Evolutionary conservation across 257 asterid genomes (phyloP).

Genomic region (Petrea volubilis): DNA sequence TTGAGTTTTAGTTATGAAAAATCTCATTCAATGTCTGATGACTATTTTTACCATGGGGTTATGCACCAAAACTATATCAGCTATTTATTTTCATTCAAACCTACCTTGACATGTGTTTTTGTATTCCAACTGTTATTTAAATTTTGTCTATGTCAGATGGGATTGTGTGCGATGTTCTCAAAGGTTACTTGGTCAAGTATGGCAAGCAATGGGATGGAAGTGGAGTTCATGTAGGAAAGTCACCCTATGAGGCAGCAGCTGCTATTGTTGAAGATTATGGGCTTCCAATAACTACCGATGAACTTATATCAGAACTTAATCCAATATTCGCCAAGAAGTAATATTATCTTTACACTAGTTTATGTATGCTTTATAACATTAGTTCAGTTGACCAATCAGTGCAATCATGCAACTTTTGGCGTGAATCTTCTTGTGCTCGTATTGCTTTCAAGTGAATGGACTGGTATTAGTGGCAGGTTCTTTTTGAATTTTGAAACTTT

Average conservation of each 20-base stretch:
- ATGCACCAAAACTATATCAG: neutral
- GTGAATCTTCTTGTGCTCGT: neutral
- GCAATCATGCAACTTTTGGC: neutral
- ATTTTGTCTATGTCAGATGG: slow-evolving; percentile 56
- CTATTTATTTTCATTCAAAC: neutral
- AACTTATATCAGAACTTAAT: slow-evolving; percentile 58
- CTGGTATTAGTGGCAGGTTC: neutral
- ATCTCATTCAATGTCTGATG: neutral
- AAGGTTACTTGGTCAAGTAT: slow-evolving; percentile 58
- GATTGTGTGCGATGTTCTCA: slow-evolving; percentile 62
- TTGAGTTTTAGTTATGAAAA: slow-evolving; percentile 9
- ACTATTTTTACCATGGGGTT: neutral
- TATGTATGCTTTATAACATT: slow-evolving; percentile 13
- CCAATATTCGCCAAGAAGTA: slow-evolving; percentile 70
- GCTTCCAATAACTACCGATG: slow-evolving; percentile 65
- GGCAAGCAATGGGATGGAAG: slow-evolving; percentile 89
- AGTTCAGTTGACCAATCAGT: neutral
- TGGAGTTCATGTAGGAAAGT: slow-evolving; percentile 61
- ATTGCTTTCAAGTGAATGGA: neutral
- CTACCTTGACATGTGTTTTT: neutral
- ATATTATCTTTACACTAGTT: slow-evolving; percentile 14
- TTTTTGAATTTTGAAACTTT: neutral
- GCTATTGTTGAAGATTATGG: slow-evolving; percentile 69
- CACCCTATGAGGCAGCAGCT: slow-evolving; percentile 79
- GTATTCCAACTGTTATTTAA: neutral